Conservation (phyloP, 371 early-diverging fungal species). For the Rhizomucor pusillus region DNA sequence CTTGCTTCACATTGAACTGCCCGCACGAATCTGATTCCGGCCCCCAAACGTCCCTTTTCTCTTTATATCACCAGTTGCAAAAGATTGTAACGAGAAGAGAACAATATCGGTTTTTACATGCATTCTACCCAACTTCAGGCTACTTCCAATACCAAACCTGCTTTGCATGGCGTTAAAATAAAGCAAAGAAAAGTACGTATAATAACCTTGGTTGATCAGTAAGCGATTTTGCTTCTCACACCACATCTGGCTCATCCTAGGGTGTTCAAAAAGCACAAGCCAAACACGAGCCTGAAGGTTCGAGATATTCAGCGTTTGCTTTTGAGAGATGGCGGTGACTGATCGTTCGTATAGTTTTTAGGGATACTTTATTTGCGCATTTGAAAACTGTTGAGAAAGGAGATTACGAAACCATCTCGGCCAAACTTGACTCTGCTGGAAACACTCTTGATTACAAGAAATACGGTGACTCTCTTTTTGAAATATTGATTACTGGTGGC, state of each 20-base stretch:
- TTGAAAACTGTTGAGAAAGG: conserved; percentile 59
- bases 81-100: conserved; percentile 10
- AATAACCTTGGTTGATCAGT: not conserved
- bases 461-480: conserved; percentile 92
- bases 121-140: conserved; percentile 58
- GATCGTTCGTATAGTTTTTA: conserved; percentile 51
- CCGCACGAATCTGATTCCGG: no score
- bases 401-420: conserved; percentile 69
- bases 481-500: conserved; percentile 88
- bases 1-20: no score
- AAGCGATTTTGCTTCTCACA: not conserved
- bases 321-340: not conserved
- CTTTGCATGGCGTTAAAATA: conserved; percentile 82
- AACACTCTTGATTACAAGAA: conserved; percentile 90
- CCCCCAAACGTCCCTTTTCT: no score
- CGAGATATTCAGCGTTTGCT: conserved; percentile 5
- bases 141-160: conserved; percentile 57
- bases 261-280: conserved; percentile 83
- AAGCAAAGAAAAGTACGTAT: conserved; percentile 69
- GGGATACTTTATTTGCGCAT: conserved; percentile 70
- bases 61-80: not conserved
- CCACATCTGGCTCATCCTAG: conserved; percentile 29
- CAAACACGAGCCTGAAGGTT: conserved; percentile 83
- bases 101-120: conserved; percentile 35
- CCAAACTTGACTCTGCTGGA: conserved; percentile 77